Base-by-base conservation (phyloP, 768 basidiomycete genomes). In the Scleroderma citrinum region DNA sequence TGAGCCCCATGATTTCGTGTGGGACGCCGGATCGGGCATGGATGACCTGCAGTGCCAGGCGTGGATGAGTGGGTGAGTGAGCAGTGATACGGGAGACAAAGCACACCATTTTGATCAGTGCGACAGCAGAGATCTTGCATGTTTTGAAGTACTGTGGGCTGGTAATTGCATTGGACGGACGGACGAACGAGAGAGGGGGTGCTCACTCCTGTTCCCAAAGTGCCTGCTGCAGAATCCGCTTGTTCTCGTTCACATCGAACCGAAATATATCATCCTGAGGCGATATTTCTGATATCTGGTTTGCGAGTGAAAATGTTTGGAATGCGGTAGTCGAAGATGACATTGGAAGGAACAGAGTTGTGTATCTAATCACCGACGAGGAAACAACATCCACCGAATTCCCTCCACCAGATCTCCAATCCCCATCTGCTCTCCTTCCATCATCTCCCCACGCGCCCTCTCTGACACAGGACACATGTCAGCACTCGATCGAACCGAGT, bases 1-100 rank as follows among this genome's bases (percentile, higher is more conserved):
- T 96, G 29, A 98, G 79, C 10, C 95, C 95, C 95, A 99, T 99
- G 63, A 99, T 96, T 70, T 99, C 95, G 72, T 97, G 91, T 50
- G 88, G 87, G 5, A 96, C 95, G 51, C 95, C 95, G 2, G 95
- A 97, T 44, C 95, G 83, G 29, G 95, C 95, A 66, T 97, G 95
- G 65, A 97, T 98, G 54, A 98, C 87, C 95, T 98, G 69, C 69
- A 14, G 8, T 29, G 4, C 4, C 8, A 8, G 4, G 26, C 26
- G 26, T 29, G 26, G 5, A 8, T 29, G 26, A 5, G 26, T 8
- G 13, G 30, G 7, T 46, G n/a, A 31, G 48, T 54, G 60, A 20
- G 8, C 42, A 35, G 26, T 23, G 44, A 54, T 29, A 38, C n/a
- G 19, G n/a, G 11, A 21, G 21, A 20, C 38, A 7, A n/a, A 30